phyloP scores from a whole-genome alignment of 2,329 filamentous ascomycete species.

The Aspergillus sp. region DNA sequence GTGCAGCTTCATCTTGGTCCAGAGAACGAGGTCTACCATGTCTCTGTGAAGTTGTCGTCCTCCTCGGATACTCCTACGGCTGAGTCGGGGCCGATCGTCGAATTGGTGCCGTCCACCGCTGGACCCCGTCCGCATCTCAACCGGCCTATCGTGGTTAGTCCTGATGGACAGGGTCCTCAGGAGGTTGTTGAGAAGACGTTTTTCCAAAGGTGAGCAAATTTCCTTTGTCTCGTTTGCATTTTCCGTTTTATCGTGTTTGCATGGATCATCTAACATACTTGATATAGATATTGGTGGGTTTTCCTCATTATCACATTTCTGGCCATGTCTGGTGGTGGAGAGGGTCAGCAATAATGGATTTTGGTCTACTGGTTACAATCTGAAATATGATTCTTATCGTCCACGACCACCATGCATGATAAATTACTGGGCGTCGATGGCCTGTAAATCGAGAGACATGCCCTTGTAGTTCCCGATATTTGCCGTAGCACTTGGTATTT shows the following conservation, averaged over 20 bases:
- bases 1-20: constrained; percentile 34
- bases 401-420: too few relatives aligned
- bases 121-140: constrained; percentile 34
- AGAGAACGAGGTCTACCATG: constrained; percentile 30
- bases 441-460: too few relatives aligned
- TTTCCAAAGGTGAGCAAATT: constrained; percentile 34
- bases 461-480: too few relatives aligned
- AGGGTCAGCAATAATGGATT: constrained; percentile 15
- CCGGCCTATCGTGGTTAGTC: constrained; percentile 30
- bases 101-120: constrained; percentile 24
- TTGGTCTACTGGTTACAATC: not conserved
- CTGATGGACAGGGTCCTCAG: constrained; percentile 32
- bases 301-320: constrained; percentile 35
- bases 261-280: not conserved
- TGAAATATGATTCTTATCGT: not conserved
- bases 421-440: too few relatives aligned
- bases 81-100: constrained; percentile 18
- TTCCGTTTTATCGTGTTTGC: not conserved
- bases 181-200: constrained; percentile 37
- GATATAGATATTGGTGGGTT: constrained; percentile 41
- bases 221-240: not conserved
- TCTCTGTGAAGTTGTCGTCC: constrained; percentile 25
- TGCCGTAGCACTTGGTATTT: not conserved
- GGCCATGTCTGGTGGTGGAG: constrained; percentile 35
- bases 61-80: constrained; percentile 10